Base-by-base conservation (phyloP, 1,139 yeast genomes). In the Lodderomyces jiufengensis region DNA sequence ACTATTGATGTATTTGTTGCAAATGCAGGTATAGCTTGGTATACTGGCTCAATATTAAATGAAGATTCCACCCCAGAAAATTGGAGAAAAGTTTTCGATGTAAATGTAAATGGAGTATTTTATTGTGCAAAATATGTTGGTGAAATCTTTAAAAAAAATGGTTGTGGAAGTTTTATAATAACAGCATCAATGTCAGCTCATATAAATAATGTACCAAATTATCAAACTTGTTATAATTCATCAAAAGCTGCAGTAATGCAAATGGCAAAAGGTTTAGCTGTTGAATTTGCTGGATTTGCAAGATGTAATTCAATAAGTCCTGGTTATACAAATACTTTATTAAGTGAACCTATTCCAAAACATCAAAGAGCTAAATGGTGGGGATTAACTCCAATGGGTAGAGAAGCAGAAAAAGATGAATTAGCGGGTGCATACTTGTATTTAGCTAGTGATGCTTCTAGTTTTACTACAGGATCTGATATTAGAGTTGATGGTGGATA, bases 21-120 rank as follows among this genome's bases (percentile, higher is more conserved):
- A 52, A 86, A 86, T 57, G 95, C 95, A 13, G 95, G 95, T 41
- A 76, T 84, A 29, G 84, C 87, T 12, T 85, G 94, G 92, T 72
- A 78, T 31, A 74, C 78, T 21, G 95, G 92, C n/a, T 66, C 81
- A 13, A 57, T 80, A 45, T 63, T 82, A 40, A 86, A 82, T 42
- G 62, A 65, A 42, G 63, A 63, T 40, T 68, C 66, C 30, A 57
- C 51, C 1, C 44, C 55, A 52, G 74, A 75, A 32, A 75, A 67
- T 41, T 76, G 78, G 78, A 67, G 68, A 41, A 57, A 60, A 43
- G 61, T 79, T 33, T 69, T 74, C 53, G 66, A 62, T 45, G 64
- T 76, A 43, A 76, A 76, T 45, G 73, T 78, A 44, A 71, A 75
- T 53, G 78, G 80, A 12, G 77, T 78, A 5, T 74, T 67, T 49